Base-by-base conservation (phyloP, 331 rosid genomes). In the Quercus lobata region DNA sequence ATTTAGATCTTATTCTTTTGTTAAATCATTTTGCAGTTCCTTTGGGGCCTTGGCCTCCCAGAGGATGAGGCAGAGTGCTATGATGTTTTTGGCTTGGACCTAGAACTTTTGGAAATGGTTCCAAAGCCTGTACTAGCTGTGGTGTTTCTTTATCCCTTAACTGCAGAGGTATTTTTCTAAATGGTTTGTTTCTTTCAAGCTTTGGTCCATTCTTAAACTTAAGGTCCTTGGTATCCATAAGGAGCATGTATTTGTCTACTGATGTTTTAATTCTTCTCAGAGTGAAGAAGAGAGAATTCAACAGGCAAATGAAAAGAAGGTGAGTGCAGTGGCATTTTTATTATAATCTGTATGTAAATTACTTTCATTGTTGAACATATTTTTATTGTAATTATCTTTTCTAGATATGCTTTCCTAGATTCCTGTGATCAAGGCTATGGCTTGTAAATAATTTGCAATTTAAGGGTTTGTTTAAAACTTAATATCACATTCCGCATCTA, bases 71-170 rank as follows among this genome's bases (percentile, higher is more conserved):
- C 95, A 12, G 97, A 88, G 83, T 96, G 98, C 90, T 76, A 8
- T 79, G 99, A 96, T 79, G 98, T 96, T 57, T 96, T 89, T 61
- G 99, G 97, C 35, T 86, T 93, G 80, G 98, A 90, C 70, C 92
- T 87, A 68, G 97, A 84, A 80, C 97, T 96, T 79, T 78, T 93
- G 83, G 92, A 92, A 83, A 92, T 93, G 97, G 99, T 96, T 83
- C 98, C 99, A 2, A 87, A 90, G 83, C 98, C 99, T 57, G 99
- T 96, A 76, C 90, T 93, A 53, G 98, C 98, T 17, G 97, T 96
- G 79, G 87, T 96, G 79, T 93, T 96, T 77, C 99, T 93, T 71
- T 96, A 93, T 86, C 99, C 99, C 53, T 10, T 90, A 75, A 93
- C 97, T 16, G 4, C 86, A 29, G 71, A 90, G 97, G 99, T 96